Evolutionary conservation across 139 green algal species (phyloP).

Genomic region (Chlorella sp.): DNA sequence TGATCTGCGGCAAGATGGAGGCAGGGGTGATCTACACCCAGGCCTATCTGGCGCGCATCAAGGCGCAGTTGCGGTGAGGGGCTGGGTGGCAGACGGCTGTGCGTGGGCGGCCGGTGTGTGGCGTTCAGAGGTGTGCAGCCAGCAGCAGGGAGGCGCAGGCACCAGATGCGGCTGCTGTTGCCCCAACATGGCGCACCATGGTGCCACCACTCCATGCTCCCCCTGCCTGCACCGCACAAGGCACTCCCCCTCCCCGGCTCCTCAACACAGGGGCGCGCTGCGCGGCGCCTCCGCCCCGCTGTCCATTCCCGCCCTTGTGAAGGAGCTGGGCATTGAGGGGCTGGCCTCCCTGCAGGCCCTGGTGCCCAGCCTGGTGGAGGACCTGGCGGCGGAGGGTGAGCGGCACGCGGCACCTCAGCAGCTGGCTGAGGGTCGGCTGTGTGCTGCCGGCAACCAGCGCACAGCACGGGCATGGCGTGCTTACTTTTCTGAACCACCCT

Average conservation of each 20-base stretch:
- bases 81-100: background rate
- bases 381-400: slow-evolving; percentile 57
- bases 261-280: slow-evolving; percentile 73
- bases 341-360: slow-evolving; percentile 18
- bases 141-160: too few species aligned
- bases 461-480: too few species aligned
- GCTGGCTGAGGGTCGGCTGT: too few species aligned
- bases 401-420: too few species aligned
- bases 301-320: slow-evolving; percentile 44
- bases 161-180: too few species aligned
- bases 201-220: too few species aligned
- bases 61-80: slow-evolving; percentile 62
- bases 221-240: background rate
- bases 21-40: slow-evolving; percentile 85
- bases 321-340: slow-evolving; percentile 45
- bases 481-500: background rate
- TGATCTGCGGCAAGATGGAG: slow-evolving; percentile 80
- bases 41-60: slow-evolving; percentile 79
- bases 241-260: background rate
- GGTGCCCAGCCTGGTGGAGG: slow-evolving; percentile 47
- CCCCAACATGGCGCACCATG: too few species aligned
- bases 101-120: background rate
- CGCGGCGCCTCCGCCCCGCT: slow-evolving; percentile 61
- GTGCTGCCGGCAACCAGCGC: too few species aligned
- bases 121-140: too few species aligned